Base-by-base conservation (phyloP, 2,329 filamentous ascomycete species). In the Microdochium nivale region DNA sequence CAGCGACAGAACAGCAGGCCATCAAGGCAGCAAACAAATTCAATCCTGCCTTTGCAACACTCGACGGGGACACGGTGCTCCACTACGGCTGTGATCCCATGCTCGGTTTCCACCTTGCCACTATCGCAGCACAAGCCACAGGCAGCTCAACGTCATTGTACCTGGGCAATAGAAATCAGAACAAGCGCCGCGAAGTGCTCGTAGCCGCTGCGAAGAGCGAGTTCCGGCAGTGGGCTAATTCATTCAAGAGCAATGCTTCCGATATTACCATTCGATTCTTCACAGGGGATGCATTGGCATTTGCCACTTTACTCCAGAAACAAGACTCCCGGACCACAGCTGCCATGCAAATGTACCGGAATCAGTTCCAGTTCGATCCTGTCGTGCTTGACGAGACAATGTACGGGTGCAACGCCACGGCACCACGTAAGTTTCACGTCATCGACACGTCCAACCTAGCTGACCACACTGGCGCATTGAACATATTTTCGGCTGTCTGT, bases 71-170 rank as follows among this genome's bases (percentile, higher is more conserved):
- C n/a, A 33, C 32, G 9, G 32, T 33, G 9, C 32, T 33, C 9
- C 32, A 33, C 32, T 74, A 76, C 58, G 69, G 66, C 3, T 70
- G 70, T 3, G 68, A 83, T 53, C 80, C 81, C 0, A 54, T 81
- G 0, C 58, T 75, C 5, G 75, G 79, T 1, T 85, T 78, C 52
- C 80, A 84, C 61, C 67, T 84, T n/a, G 76, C 77, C 2, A 65
- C 70, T 1, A 75, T n/a, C n/a, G n/a, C n/a, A n/a, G n/a, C 53
- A 10, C 25, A 9, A 33, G 32, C 9, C 9, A 33, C 32, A 33
- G 9, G 55, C 57, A 25, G 54, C 53, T 9, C 59, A 60, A n/a
- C n/a, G n/a, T n/a, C n/a, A n/a, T n/a, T n/a, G n/a, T n/a, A n/a
- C n/a, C n/a, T n/a, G n/a, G n/a, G n/a, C n/a, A n/a, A n/a, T n/a